Evolutionary conservation across 352 stramenopile species (phyloP).

Genomic region (Albugo candida): DNA sequence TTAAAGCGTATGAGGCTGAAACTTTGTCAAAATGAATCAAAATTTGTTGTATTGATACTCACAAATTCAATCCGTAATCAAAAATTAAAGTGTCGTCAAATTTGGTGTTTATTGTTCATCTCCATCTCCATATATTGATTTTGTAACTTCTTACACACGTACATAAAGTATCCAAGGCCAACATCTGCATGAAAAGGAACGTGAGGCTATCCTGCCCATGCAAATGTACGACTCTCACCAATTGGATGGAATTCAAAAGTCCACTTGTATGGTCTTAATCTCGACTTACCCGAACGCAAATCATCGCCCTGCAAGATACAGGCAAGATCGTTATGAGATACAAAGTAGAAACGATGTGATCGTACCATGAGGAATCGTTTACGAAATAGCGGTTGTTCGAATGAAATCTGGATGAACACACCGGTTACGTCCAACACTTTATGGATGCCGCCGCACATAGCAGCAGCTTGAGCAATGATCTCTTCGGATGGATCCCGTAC

Average conservation of each 20-base stretch:
- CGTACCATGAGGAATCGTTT: conserved; percentile 29
- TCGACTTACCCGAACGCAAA: conserved; percentile 7
- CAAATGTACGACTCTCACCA: neutral
- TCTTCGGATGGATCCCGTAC: conserved; percentile 37
- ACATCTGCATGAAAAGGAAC: conserved; percentile 13
- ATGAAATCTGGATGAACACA: conserved; percentile 57
- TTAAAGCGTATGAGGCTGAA: no score
- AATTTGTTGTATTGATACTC: no score
- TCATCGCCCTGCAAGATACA: conserved; percentile 13
- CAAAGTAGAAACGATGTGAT: neutral
- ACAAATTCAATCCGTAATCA: no score
- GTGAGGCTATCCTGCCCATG: neutral
- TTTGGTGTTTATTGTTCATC: no score
- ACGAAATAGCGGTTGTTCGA: conserved; percentile 65
- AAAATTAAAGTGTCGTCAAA: no score
- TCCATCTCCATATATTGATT: no score
- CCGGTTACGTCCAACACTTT: conserved; percentile 22
- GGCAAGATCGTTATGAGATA: neutral
- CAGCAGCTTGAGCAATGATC: conserved; percentile 22
- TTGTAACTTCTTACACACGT: conserved; percentile 33
- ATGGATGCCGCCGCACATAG: conserved; percentile 32
- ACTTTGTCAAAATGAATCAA: neutral
- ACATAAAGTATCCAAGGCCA: conserved; percentile 41
- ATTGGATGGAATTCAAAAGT: conserved; percentile 31
- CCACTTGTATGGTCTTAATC: conserved; percentile 23